These are phyloP conservation scores for Vitis vinifera DNA, from an alignment of 164 flowering plant species.

Conservation along the genomic window ASM3070453v1 NC_081823.1:6790001-6790500, in stretches of 20 bases:
- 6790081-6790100: background rate
- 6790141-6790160: conserved; percentile 12
- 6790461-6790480: no score
- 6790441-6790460: no score
- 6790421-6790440: no score
- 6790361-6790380: conserved; percentile 15
- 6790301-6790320: no score
- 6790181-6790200: no score
- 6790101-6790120: conserved; percentile 12
- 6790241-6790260: no score
- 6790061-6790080: conserved; percentile 12
- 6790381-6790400: conserved; percentile 1
- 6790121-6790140: conserved; percentile 4
- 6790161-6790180: background rate
- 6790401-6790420: conserved; percentile 25
- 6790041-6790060: conserved; percentile 2
- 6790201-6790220: no score
- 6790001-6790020: conserved; percentile 15
- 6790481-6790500: no score
- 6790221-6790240: no score
- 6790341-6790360: background rate
- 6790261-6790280: no score
- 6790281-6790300: no score
- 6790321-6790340: no score
- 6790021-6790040: conserved; percentile 27